These are phyloP conservation scores for Hyphodiscus sp. DNA, from an alignment of 2,329 filamentous ascomycete species.

Conservation along the genomic window DNA sequence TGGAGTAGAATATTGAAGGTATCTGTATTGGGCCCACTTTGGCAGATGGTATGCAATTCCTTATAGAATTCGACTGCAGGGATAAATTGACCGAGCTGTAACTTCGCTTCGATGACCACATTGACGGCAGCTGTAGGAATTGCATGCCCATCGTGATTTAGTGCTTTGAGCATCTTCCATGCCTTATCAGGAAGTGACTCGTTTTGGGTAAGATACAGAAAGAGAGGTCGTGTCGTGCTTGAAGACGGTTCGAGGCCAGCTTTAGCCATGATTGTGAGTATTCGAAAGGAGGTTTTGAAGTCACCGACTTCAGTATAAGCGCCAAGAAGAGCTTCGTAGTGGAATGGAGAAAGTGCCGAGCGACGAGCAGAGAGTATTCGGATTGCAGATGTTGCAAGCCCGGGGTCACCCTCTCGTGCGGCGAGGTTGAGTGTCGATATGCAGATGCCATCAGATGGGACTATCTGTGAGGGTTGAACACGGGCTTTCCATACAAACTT, in stretches of 20 bases:
- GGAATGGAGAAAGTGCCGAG: constrained; percentile 53
- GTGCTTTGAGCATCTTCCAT: constrained; percentile 48
- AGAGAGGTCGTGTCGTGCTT: constrained; percentile 59
- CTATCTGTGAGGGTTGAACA: constrained; percentile 52
- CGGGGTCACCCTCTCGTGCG: constrained; percentile 58
- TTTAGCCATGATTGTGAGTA: constrained; percentile 67
- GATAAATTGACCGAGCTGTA: constrained; percentile 35
- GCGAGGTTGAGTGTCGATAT: constrained; percentile 67
- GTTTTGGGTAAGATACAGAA: constrained; percentile 44
- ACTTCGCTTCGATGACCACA: constrained; percentile 30
- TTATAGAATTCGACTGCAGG: constrained; percentile 56
- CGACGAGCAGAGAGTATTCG: constrained; percentile 53
- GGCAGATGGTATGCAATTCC: constrained; percentile 45
- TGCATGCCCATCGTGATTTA: constrained; percentile 42
- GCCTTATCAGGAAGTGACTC: constrained; percentile 41
- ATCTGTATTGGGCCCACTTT: constrained; percentile 38
- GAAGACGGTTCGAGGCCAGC: constrained; percentile 51
- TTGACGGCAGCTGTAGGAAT: constrained; percentile 47
- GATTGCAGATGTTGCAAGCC: constrained; percentile 66
- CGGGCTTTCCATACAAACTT: constrained; percentile 64
- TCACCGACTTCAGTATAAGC: constrained; percentile 58
- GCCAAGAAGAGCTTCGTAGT: constrained; percentile 76
- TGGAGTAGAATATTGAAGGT: constrained; percentile 57
- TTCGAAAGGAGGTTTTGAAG: constrained; percentile 57
- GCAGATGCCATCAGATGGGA: constrained; percentile 58